These are phyloP conservation scores for Coemansia sp. DNA, from an alignment of 192 early-diverging fungal species.

Conservation along the genomic window DNA sequence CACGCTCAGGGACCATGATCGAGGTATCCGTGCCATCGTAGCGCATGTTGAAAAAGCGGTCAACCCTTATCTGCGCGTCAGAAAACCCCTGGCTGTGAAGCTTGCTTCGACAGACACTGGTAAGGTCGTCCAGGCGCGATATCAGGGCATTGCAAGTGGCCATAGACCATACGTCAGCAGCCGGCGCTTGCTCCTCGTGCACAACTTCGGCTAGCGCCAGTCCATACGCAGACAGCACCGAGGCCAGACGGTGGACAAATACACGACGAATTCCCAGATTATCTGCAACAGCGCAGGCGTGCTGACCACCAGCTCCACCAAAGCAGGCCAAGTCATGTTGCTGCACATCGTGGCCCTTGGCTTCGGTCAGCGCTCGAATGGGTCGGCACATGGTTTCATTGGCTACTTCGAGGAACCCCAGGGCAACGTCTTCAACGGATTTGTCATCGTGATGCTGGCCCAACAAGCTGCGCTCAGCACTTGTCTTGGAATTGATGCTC, in stretches of 20 bases:
- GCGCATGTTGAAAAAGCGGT: constrained; percentile 83
- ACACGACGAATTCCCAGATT: constrained; percentile 82
- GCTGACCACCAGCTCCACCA: constrained; percentile 95
- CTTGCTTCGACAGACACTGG: constrained; percentile 44
- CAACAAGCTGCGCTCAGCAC: constrained; percentile 27
- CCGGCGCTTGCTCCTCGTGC: constrained; percentile 86
- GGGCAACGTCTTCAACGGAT: constrained; percentile 83
- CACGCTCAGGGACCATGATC: constrained; percentile 81
- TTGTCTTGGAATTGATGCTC: constrained; percentile 61
- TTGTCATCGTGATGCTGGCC: constrained; percentile 45
- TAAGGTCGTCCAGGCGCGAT: constrained; percentile 56
- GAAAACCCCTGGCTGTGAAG: constrained; percentile 73
- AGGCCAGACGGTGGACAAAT: constrained; percentile 82
- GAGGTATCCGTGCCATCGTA: constrained; percentile 92
- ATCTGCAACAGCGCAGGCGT: constrained; percentile 91
- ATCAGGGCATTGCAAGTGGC: constrained; percentile 46
- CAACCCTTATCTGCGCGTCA: constrained; percentile 50
- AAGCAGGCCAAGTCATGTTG: constrained; percentile 87
- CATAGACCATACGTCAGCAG: constrained; percentile 54
- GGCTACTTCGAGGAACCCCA: constrained; percentile 93
- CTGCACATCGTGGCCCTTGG: constrained; percentile 82
- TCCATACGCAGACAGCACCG: constrained; percentile 94
- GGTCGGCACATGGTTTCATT: constrained; percentile 97
- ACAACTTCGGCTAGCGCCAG: constrained; percentile 87
- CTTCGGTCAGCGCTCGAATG: constrained; percentile 89